Conservation (phyloP, 257 asterid species). For the Nicotiana knightiana region DNA sequence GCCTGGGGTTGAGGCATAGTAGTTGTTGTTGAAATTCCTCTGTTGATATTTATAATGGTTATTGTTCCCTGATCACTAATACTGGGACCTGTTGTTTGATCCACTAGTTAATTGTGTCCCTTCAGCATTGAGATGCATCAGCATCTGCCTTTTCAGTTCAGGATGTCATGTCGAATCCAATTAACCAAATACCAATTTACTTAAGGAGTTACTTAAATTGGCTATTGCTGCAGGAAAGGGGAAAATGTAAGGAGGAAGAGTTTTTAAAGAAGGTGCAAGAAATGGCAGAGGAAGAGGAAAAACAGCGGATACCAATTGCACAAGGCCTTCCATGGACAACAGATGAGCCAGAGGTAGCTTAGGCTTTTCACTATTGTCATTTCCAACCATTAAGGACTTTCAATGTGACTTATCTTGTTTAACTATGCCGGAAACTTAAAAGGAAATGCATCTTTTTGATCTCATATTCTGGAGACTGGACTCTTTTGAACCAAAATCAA, state of each 20-base stretch:
- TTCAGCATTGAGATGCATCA: background rate
- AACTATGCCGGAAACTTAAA: background rate
- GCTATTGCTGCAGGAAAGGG: constrained; percentile 64
- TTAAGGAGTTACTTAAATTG: background rate
- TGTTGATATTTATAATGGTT: background rate
- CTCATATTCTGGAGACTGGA: background rate
- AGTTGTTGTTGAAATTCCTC: background rate
- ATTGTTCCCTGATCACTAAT: background rate
- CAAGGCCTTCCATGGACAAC: constrained; percentile 99
- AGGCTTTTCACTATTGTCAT: background rate
- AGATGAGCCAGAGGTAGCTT: constrained; percentile 88
- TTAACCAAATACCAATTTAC: background rate
- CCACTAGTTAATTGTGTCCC: background rate
- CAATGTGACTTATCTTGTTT: background rate
- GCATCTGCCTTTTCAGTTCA: background rate
- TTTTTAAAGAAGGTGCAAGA: constrained; percentile 63
- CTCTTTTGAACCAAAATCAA: background rate
- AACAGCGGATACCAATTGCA: constrained; percentile 70
- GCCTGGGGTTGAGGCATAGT: no score
- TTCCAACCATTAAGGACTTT: background rate
- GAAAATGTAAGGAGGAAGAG: constrained; percentile 79
- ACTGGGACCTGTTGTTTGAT: background rate
- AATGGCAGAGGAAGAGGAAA: constrained; percentile 77
- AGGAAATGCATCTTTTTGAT: background rate
- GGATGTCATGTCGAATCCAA: background rate